A percentile compares a stretch with the other conserved stretches of the same genome.
Evolutionary conservation across 331 rosid genomes (phyloP).

Genomic region (Phaseolus coccineus): DNA sequence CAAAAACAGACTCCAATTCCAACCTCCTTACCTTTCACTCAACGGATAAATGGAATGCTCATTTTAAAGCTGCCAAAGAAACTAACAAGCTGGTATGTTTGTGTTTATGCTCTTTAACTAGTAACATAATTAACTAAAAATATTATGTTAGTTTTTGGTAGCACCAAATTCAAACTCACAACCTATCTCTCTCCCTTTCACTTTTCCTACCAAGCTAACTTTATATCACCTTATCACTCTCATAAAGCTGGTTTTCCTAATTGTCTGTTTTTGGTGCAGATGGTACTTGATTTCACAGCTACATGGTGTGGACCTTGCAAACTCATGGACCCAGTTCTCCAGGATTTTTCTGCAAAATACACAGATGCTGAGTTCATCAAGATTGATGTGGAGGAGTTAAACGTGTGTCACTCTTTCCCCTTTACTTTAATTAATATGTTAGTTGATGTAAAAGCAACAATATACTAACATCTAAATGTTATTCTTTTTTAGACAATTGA

Average conservation of each 20-base stretch:
- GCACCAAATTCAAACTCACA: too few relatives aligned
- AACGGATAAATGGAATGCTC: conserved; percentile 65
- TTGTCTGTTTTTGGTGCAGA: conserved; percentile 52
- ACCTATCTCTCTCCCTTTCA: too few relatives aligned
- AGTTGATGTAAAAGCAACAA: neutral
- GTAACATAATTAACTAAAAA: neutral
- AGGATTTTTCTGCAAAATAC: conserved; percentile 64
- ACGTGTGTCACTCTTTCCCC: conserved; percentile 45
- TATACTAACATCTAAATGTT: neutral
- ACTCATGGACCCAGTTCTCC: conserved; percentile 65
- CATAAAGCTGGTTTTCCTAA: neutral
- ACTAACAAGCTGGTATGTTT: conserved; percentile 73
- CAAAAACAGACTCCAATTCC: neutral
- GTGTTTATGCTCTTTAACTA: neutral
- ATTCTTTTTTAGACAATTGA: neutral
- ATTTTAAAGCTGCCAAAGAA: conserved; percentile 52
- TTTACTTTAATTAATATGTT: conserved; percentile 1
- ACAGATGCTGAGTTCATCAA: conserved; percentile 68
- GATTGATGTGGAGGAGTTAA: conserved; percentile 72
- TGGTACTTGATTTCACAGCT: conserved; percentile 84
- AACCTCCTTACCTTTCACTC: conserved; percentile 47
- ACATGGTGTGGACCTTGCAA: conserved; percentile 89
- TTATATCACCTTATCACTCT: neutral
- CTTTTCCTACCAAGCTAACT: too few relatives aligned
- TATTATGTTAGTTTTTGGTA: too few relatives aligned